Evolutionary conservation across 768 basidiomycete species (phyloP), one percentile per base, ranked within the genome.

Genomic region (Russula brevipes): DNA sequence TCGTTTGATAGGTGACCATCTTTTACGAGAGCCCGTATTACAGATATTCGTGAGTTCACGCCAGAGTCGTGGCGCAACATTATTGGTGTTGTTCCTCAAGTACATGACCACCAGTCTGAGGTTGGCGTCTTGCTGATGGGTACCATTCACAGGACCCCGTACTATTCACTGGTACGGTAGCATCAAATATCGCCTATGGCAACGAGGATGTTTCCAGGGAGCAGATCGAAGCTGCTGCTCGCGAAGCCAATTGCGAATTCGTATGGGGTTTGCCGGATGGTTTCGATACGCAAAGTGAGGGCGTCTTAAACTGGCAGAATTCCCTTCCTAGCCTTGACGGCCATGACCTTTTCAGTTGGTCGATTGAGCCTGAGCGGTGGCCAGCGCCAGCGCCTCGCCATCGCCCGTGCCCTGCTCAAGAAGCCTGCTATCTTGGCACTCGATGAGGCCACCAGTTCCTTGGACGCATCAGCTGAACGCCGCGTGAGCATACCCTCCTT

Each of bases 221-320:
- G 67, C 84, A 96, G 63, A 90, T 98, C 24, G 92, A 97, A 73
- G 77, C 85, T 35, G 95, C 93, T 0, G 95, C 94, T 0, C 80
- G 89, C 19, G 83, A 91, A 63, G 96, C 96, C 2, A 97, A 98
- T 68, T 98, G 95, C 74, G 94, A 96, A 70, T 98, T 96, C 71
- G 86, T 98, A 6, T 92, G 93, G 89, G 87, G 89, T 16, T 85
- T 98, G 80, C 94, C 95, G 10, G 80, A 93, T 61, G 94, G 94
- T 0, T 96, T 96, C 69, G 95, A 97, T 68, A 98, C 96, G 0
- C 81, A 86, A 69, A 94, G 94, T 94, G 66, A 69, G 24, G 90
- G 72, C 2, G 11, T 8, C 63, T 60, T 53, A 45, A 35, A 8
- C 30, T 30, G 4, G 30, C 19, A 19, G 24, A 24, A 36, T 35